These are phyloP conservation scores for Colletotrichum sp. DNA, from an alignment of 2,329 filamentous ascomycete species.

Conservation along the genomic window DNA sequence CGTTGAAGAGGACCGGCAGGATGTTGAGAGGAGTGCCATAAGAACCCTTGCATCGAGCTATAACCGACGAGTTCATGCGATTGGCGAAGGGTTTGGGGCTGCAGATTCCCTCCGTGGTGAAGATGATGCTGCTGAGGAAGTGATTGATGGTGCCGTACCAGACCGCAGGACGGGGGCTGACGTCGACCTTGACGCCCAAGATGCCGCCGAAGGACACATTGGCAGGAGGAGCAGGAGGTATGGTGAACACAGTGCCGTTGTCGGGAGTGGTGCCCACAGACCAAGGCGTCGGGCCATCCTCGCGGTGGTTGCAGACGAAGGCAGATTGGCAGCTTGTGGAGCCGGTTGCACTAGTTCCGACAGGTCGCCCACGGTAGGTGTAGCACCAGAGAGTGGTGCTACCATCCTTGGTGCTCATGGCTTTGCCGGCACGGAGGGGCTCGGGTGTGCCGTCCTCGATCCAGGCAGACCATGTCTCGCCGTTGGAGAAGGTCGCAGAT, in stretches of 20 bases:
- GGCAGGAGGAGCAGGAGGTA: neutral
- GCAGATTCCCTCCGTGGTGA: conserved; percentile 9
- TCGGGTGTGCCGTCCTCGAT: conserved; percentile 46
- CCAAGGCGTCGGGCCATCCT: conserved; percentile 22
- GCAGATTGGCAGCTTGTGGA: conserved; percentile 46
- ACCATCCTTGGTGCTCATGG: conserved; percentile 43
- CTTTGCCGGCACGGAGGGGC: conserved; percentile 43
- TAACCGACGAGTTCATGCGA: conserved; percentile 17
- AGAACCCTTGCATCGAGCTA: conserved; percentile 7
- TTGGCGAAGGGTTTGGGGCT: conserved; percentile 14
- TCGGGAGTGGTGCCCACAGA: neutral
- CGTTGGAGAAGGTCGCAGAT: conserved; percentile 42
- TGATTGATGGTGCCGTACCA: conserved; percentile 15
- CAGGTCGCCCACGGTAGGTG: conserved; percentile 44
- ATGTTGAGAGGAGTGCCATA: conserved; percentile 13
- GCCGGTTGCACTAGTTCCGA: conserved; percentile 41
- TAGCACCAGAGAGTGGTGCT: conserved; percentile 45
- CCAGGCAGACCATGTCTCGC: conserved; percentile 45
- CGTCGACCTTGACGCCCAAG: neutral
- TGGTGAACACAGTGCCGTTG: neutral
- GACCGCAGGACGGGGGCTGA: conserved; percentile 10
- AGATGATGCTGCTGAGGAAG: conserved; percentile 16
- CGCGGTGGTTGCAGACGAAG: conserved; percentile 45
- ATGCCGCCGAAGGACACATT: neutral
- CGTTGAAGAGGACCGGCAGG: conserved; percentile 14